A percentile compares a stretch with the other conserved stretches of the same genome.
These are phyloP conservation scores for Aspergillus leporis DNA, from an alignment of 495 filamentous ascomycete species.

Conservation along the genomic window DNA sequence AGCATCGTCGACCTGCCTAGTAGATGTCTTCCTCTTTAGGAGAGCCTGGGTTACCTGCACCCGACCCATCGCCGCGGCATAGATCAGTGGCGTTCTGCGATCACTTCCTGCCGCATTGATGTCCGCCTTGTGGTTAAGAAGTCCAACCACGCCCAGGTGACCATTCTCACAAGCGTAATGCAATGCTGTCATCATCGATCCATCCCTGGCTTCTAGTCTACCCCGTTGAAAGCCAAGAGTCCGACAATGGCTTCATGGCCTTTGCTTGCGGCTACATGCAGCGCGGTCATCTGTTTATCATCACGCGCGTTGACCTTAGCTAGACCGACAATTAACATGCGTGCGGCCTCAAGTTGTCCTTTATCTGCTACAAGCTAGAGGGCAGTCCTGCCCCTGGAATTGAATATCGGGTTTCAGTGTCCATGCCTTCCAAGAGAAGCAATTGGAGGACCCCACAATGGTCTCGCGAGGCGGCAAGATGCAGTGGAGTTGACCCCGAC, in stretches of 20 bases:
- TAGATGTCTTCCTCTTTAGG: slow-evolving; percentile 36
- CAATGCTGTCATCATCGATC: slow-evolving; percentile 41
- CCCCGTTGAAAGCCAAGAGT: slow-evolving; percentile 34
- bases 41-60: slow-evolving; percentile 33
- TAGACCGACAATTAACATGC: slow-evolving; percentile 20
- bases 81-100: slow-evolving; percentile 43
- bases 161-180: slow-evolving; percentile 44
- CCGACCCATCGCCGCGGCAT: slow-evolving; percentile 40
- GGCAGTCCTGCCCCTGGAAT: slow-evolving; percentile 36
- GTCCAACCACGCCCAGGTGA: slow-evolving; percentile 28
- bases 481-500: slow-evolving; percentile 41
- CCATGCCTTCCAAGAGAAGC: slow-evolving; percentile 31
- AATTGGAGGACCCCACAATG: slow-evolving; percentile 39
- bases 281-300: slow-evolving; percentile 36
- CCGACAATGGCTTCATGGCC: slow-evolving; percentile 37
- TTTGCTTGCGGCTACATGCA: slow-evolving; percentile 40
- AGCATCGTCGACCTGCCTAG: slow-evolving; percentile 32
- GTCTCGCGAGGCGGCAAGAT: slow-evolving; percentile 45
- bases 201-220: slow-evolving; percentile 46
- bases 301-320: slow-evolving; percentile 43
- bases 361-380: slow-evolving; percentile 38
- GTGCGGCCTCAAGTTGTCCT: slow-evolving; percentile 27
- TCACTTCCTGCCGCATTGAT: slow-evolving; percentile 35
- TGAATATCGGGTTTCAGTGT: slow-evolving; percentile 34
- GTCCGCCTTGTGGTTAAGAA: slow-evolving; percentile 37